Evolutionary conservation across 306 rosid genomes (phyloP).

Genomic region (Lathyrus aphaca): DNA sequence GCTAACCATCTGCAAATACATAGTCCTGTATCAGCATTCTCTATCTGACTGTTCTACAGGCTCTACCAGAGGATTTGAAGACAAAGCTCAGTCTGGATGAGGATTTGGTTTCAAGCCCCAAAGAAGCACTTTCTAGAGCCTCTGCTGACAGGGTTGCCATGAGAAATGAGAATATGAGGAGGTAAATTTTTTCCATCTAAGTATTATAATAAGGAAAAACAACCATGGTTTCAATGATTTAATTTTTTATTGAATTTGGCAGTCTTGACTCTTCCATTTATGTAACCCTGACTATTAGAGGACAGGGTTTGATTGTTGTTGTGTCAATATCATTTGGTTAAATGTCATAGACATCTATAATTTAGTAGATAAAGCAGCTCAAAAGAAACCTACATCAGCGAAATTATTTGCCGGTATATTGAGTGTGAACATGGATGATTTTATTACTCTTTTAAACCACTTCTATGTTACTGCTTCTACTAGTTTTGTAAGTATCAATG

Average conservation of each 20-base stretch:
- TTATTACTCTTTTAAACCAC: not conserved
- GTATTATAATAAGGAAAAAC: conserved; percentile 16
- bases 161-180: conserved; percentile 77
- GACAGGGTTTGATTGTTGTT: conserved; percentile 14
- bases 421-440: conserved; percentile 9
- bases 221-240: not conserved
- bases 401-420: conserved; percentile 3
- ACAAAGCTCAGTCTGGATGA: conserved; percentile 94
- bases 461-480: not conserved
- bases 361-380: conserved; percentile 5
- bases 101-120: conserved; percentile 94
- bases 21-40: conserved; percentile 25
- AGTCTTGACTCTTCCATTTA: conserved; percentile 16
- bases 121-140: conserved; percentile 87
- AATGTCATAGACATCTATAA: conserved; percentile 15
- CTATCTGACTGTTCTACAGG: conserved; percentile 61
- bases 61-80: conserved; percentile 96
- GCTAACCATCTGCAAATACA: conserved; percentile 29
- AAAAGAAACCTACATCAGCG: conserved; percentile 2
- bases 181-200: conserved; percentile 50
- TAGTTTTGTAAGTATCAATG: too few relatives aligned
- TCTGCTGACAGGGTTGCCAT: conserved; percentile 81
- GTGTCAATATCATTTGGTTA: conserved; percentile 27
- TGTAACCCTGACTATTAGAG: conserved; percentile 11
- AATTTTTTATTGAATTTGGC: not conserved